Evolutionary conservation across 306 rosid genomes (phyloP).

Genomic region (Benincasa hispida): DNA sequence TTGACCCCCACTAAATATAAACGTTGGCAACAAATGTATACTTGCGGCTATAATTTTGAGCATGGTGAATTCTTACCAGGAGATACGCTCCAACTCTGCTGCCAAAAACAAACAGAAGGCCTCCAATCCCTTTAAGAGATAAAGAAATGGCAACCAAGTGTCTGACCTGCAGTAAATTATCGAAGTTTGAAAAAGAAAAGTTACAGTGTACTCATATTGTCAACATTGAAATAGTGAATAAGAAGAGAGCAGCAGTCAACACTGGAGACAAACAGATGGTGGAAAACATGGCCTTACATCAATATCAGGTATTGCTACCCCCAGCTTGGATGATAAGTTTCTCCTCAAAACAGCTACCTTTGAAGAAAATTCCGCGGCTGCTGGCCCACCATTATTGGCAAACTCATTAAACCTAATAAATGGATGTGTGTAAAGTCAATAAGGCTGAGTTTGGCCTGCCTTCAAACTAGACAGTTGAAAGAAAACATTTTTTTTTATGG

Average conservation of each 20-base stretch:
- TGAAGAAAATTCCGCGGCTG: slow-evolving; percentile 56
- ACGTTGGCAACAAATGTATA: background rate
- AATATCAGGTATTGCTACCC: slow-evolving; percentile 39
- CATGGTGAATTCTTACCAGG: slow-evolving; percentile 30
- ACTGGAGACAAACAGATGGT: slow-evolving; percentile 1
- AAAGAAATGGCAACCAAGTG: slow-evolving; percentile 38
- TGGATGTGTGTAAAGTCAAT: slow-evolving; percentile 10
- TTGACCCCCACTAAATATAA: background rate
- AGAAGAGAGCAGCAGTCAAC: background rate
- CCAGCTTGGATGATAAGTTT: slow-evolving; percentile 39
- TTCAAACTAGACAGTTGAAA: background rate
- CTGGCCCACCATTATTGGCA: slow-evolving; percentile 61
- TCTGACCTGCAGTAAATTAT: slow-evolving; percentile 33
- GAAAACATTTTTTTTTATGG: background rate
- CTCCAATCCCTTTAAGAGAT: slow-evolving; percentile 68
- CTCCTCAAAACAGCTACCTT: slow-evolving; percentile 34
- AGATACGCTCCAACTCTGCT: slow-evolving; percentile 60
- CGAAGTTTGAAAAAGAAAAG: slow-evolving; percentile 13
- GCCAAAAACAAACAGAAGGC: slow-evolving; percentile 64
- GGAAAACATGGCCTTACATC: slow-evolving; percentile 32
- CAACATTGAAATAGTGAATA: background rate
- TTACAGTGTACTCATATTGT: background rate
- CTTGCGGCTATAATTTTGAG: background rate
- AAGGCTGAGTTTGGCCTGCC: background rate
- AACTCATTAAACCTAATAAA: slow-evolving; percentile 63